phyloP scores from a whole-genome alignment of 2,329 filamentous ascomycete genomes.

The Pseudogymnoascus sp. region DNA sequence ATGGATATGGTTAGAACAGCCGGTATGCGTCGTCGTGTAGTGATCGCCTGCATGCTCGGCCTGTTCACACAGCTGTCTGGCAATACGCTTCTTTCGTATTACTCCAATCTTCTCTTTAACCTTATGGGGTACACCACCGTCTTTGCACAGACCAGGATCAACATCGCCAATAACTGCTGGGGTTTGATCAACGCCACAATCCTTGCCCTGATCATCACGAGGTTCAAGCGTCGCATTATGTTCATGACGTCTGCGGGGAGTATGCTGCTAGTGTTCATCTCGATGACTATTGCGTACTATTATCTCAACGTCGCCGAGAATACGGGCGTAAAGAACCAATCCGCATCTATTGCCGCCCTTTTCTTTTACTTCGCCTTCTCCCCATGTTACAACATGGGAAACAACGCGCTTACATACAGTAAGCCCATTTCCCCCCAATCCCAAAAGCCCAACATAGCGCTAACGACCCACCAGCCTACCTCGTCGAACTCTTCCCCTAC shows the following conservation, averaged over 20 bases:
- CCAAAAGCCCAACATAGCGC: neutral
- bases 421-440: conserved; percentile 21
- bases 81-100: conserved; percentile 39
- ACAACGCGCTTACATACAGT: conserved; percentile 58
- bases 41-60: conserved; percentile 42
- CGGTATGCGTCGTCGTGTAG: conserved; percentile 41
- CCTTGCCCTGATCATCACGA: conserved; percentile 35
- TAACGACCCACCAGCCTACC: conserved; percentile 34
- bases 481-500: conserved; percentile 52
- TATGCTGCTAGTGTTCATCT: conserved; percentile 45
- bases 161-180: conserved; percentile 39
- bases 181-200: conserved; percentile 35
- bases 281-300: conserved; percentile 44
- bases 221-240: conserved; percentile 40
- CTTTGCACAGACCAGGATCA: conserved; percentile 38
- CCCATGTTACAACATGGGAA: conserved; percentile 55
- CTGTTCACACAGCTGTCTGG: conserved; percentile 47
- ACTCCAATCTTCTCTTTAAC: conserved; percentile 39
- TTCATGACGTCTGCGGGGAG: conserved; percentile 45
- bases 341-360: conserved; percentile 30
- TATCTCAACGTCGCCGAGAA: conserved; percentile 30
- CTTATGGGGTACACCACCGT: conserved; percentile 38
- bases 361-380: conserved; percentile 54
- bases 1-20: conserved; percentile 41
- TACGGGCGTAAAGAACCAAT: conserved; percentile 21